Evolutionary conservation across 345 rosid genomes (phyloP), one percentile per base, ranked within the genome.

Genomic region (Rubroshorea leprosula): DNA sequence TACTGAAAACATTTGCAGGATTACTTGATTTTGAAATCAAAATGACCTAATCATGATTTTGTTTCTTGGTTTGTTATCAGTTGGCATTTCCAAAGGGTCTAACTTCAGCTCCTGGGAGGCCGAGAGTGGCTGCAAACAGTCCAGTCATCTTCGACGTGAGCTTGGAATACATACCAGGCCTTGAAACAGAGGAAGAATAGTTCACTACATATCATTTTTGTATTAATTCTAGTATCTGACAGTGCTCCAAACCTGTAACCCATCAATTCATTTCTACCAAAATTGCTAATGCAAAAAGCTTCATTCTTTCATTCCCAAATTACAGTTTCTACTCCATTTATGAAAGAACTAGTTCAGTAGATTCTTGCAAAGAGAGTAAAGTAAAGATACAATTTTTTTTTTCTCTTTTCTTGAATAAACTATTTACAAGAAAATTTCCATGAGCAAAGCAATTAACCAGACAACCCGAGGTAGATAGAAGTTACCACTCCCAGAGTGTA

Each of bases 81-180:
- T 51, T 93, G 85, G 97, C 99, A 16, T 89, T 93, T 64, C 97
- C 99, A 0, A 93, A 80, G 74, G 96, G 99, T 51, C 76, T 93
- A 41, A 39, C 54, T 53, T 93, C 96, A 5, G 99, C 99, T 65
- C 99, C 96, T 26, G 94, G 96, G 72, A 85, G 99, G 73, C 97
- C 97, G 0, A 85, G 99, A 75, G 99, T 93, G 60, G 85, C 97
- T 29, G 78, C 99, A 6, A 93, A 67, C 63, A 89, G 94, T 66
- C 91, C 97, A 8, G 91, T 86, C 12, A 60, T 89, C 41, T 92
- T 92, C 21, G 99, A 92, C 12, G 94, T 93, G 69, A 85, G 96
- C 64, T 82, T 93, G 79, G 97, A 86, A 60, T 89, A 81, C 61
- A 78, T 89, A 50, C 97, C 99, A 13, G 99, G 96, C 43, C 91